Base-by-base conservation (phyloP, 331 rosid genomes). In the Quercus lobata region DNA sequence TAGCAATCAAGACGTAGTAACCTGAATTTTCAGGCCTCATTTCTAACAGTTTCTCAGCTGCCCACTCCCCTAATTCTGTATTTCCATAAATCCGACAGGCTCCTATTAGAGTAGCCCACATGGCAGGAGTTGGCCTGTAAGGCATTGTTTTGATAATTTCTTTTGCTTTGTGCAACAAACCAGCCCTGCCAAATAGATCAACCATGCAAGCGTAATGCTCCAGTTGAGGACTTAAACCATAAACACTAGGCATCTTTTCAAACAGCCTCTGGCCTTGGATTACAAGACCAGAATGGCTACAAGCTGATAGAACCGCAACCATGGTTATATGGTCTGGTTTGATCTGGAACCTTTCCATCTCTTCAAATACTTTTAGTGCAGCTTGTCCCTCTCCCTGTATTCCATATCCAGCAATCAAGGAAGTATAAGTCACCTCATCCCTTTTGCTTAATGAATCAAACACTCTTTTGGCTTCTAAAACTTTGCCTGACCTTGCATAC, bases 71-170 rank as follows among this genome's bases (percentile, higher is more conserved):
- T 9, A 89, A 82, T 34, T 83, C 83, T 5, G 78, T 76, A 73
- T 95, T 84, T 83, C 90, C 90, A 84, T 93, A 88, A 83, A 87
- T 89, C 76, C 80, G 83, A 83, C 98, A 93, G 11, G 98, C 96
- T 82, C 97, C 96, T 3, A 91, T 69, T 10, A 93, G 93, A 69
- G 97, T 90, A 0, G 93, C 99, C 99, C 99, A 96, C 94, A 96
- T 93, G 11, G 93, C 94, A 9, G 94, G 8, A 19, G 98, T 91
- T n/a, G 97, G 93, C 77, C 78, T 88, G 85, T 65, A 93, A 53
- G 98, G 92, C 98, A 93, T 96, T 76, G 81, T 82, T n/a, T 82
- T 82, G 81, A 96, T 90, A 73, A 90, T 41, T 73, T 86, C 86
- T 84, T 76, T 88, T 8, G 97, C 98, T 76, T 85, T 89, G 76